phyloP scores from a whole-genome alignment of 306 rosid species.

The Prunus mongolica region DNA sequence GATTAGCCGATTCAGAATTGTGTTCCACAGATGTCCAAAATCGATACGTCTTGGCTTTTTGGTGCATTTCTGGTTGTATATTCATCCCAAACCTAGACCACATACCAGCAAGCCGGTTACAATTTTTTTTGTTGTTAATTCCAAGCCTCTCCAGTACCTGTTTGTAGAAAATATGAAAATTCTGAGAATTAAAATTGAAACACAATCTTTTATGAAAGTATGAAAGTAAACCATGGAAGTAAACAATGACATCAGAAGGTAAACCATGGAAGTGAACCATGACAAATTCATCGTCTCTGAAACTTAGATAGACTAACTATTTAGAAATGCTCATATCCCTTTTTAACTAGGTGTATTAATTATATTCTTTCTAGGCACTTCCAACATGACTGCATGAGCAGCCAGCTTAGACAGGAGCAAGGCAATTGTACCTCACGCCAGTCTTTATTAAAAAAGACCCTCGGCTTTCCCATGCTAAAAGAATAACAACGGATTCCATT shows the following conservation, averaged over 20 bases:
- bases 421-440: neutral
- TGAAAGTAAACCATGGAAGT: neutral
- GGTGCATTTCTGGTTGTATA: constrained; percentile 61
- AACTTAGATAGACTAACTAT: neutral
- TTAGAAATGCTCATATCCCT: neutral
- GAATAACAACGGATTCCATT: neutral
- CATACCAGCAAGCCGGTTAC: constrained; percentile 54
- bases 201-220: constrained; percentile 14
- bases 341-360: neutral
- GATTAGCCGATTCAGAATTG: constrained; percentile 43
- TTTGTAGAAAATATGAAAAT: constrained; percentile 21
- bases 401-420: neutral
- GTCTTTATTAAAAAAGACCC: neutral
- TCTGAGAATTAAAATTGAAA: constrained; percentile 20
- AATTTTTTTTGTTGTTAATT: constrained; percentile 67
- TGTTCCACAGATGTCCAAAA: constrained; percentile 70
- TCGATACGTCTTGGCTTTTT: constrained; percentile 54
- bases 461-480: neutral
- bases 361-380: neutral
- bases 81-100: constrained; percentile 72
- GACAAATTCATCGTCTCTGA: neutral
- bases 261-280: constrained; percentile 1
- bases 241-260: neutral
- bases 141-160: constrained; percentile 80
- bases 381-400: neutral